A percentile compares a stretch with the other conserved stretches of the same genome.
These are phyloP conservation scores for Agrocybe praecox DNA, from an alignment of 768 basidiomycete genomes.

Conservation along the genomic window DNA sequence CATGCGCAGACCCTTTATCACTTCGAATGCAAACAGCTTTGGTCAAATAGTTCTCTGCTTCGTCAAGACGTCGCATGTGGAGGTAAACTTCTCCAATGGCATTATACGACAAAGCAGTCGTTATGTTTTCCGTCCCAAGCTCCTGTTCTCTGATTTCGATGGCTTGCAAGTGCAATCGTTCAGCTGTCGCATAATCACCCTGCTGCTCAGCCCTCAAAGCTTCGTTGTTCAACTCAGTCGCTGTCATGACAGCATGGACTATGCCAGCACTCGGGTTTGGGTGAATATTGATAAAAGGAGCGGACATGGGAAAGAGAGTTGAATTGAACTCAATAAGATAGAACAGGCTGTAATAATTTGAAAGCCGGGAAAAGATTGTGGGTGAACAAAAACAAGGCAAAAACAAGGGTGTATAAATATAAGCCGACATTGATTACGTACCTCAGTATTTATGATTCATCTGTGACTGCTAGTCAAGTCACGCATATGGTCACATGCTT, in stretches of 20 bases:
- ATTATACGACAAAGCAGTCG: constrained; percentile 32
- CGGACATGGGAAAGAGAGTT: background rate
- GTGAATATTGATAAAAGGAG: background rate
- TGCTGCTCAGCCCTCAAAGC: constrained; percentile 1
- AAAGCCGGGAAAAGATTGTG: too few relatives aligned
- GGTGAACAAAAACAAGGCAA: too few relatives aligned
- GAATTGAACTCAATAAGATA: too few relatives aligned
- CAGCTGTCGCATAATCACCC: constrained; percentile 21
- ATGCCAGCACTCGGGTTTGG: background rate
- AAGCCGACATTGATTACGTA: too few relatives aligned
- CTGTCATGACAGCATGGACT: background rate
- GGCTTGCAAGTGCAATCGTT: constrained; percentile 30
- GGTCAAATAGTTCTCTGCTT: constrained; percentile 37
- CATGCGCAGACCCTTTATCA: constrained; percentile 21
- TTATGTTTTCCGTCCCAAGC: constrained; percentile 21
- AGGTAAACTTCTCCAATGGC: constrained; percentile 37
- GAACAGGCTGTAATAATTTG: too few relatives aligned
- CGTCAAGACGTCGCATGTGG: constrained; percentile 32
- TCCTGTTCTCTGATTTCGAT: constrained; percentile 26
- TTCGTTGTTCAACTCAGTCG: background rate
- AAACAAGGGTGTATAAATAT: too few relatives aligned
- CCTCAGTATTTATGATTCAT: too few relatives aligned
- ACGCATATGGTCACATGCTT: constrained; percentile 5
- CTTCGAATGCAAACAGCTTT: constrained; percentile 31
- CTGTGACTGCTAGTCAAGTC: too few relatives aligned